Percentiles rank a stretch among this genome's conserved stretches.
phyloP scores from a whole-genome alignment of 116 monocot species.

The Posidonia oceanica region DNA sequence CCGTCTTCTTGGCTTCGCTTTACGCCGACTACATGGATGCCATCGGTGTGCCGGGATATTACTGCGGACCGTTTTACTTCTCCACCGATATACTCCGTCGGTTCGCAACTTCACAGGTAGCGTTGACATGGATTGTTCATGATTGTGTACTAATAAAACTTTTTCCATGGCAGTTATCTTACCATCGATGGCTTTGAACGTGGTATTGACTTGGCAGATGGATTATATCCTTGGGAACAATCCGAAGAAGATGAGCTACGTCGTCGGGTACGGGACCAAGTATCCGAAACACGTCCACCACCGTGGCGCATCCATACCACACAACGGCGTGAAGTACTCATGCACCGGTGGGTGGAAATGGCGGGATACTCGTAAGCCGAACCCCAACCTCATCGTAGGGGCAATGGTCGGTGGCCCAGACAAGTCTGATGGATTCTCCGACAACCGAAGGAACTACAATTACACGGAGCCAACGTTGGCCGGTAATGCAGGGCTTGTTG shows the following conservation, averaged over 20 bases:
- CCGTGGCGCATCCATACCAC: constrained; percentile 63
- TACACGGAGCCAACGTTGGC: constrained; percentile 68
- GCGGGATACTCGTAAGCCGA: constrained; percentile 27
- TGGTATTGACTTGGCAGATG: constrained; percentile 14
- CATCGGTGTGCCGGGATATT: constrained; percentile 40
- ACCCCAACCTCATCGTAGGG: constrained; percentile 55
- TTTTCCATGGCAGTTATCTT: too few relatives aligned
- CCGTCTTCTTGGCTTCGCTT: constrained; percentile 30
- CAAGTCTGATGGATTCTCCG: constrained; percentile 37
- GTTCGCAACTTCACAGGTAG: constrained; percentile 62
- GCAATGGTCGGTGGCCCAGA: constrained; percentile 80
- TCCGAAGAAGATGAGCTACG: constrained; percentile 68
- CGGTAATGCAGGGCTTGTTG: constrained; percentile 75
- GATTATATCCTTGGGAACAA: constrained; percentile 62
- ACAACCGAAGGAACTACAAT: constrained; percentile 24
- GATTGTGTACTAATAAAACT: too few relatives aligned
- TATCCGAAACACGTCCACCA: constrained; percentile 59
- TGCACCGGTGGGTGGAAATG: constrained; percentile 68
- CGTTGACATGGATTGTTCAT: too few relatives aligned
- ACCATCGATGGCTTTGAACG: too few relatives aligned
- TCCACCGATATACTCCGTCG: constrained; percentile 28
- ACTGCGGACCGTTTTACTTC: constrained; percentile 60
- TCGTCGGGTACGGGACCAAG: constrained; percentile 48
- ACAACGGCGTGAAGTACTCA: constrained; percentile 24
- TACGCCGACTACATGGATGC: constrained; percentile 69